Evolutionary conservation across 2,329 filamentous ascomycete species (phyloP), one percentile per base, ranked within the genome.

Genomic region (Gaeumannomyces tritici): DNA sequence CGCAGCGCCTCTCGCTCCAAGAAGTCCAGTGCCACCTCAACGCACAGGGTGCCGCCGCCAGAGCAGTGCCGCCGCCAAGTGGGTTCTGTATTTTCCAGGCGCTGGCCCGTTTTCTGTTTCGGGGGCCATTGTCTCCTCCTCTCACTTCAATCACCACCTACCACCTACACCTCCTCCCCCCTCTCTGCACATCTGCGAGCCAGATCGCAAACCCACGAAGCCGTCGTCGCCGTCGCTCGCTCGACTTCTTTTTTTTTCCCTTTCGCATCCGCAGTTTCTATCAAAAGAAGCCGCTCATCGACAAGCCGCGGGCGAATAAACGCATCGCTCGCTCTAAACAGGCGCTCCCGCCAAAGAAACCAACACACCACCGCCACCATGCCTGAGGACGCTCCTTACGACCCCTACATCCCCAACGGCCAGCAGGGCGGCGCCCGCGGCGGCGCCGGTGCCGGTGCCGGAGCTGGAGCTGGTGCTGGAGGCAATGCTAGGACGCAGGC

Each of bases 371-470:
- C 68, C 65, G 65, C 66, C 70, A 78, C 65, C 70, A 85, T 85
- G 82, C 76, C 82, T 69, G 77, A 77, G 68, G 80, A 83, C 64
- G 77, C 82, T 73, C 90, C 90, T 69, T 96, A 96, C 77, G 91
- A 96, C 78, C 91, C 91, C 66, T 96, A 95, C 79, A 93, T 93
- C 76, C 91, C 91, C 73, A 85, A 84, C 73, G 86, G 86, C 76
- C 81, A 82, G 76, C 75, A 77, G 65, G 75, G 68, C 62, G 58
- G 58, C 58, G 58, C 58, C 29, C 33, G 57, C 24, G 33, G 58
- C 27, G 31, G 6, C n/a, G 57, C 71, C 70, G 74, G 75, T 64
- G 69, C 72, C 68, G 74, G 75, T 8, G 58, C 71, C 70, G 74
- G 75, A 64, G 69, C 72, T 68, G 74, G 75, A 68, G 75, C 77